phyloP scores from a whole-genome alignment of 306 rosid genomes.

The Acacia acuminata region DNA sequence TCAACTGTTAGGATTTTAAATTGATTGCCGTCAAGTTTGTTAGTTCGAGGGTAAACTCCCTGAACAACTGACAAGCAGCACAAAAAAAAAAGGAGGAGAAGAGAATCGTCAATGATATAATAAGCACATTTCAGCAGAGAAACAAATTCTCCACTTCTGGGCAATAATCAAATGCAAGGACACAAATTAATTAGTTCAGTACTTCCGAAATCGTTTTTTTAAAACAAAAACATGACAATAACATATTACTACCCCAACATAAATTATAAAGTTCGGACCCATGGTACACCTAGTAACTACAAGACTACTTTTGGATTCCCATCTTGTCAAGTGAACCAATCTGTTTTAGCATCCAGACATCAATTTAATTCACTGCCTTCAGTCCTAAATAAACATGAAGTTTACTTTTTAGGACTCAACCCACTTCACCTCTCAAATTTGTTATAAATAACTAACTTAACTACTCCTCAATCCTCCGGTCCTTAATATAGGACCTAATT shows the following conservation, averaged over 20 bases:
- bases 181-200: constrained; percentile 1
- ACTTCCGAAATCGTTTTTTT: constrained; percentile 1
- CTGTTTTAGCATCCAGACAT: too few species aligned
- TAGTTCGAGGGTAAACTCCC: constrained; percentile 62
- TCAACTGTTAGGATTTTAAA: constrained; percentile 51
- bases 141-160: background rate
- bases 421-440: too few species aligned
- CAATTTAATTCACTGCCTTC: too few species aligned
- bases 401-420: too few species aligned
- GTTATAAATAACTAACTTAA: too few species aligned
- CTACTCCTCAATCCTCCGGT: too few species aligned
- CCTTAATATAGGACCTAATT: too few species aligned
- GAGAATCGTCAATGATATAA: constrained; percentile 25
- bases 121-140: constrained; percentile 2
- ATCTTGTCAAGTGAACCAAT: too few species aligned
- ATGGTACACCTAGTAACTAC: background rate
- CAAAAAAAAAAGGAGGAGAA: background rate
- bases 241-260: background rate
- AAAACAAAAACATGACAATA: background rate
- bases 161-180: constrained; percentile 14
- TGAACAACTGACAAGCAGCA: constrained; percentile 56
- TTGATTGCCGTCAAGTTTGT: constrained; percentile 54
- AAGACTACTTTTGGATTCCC: too few species aligned
- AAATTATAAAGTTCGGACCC: background rate
- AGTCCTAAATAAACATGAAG: too few species aligned